phyloP scores from a whole-genome alignment of 805 yeast genomes.

The Pichia pseudocactophila region DNA sequence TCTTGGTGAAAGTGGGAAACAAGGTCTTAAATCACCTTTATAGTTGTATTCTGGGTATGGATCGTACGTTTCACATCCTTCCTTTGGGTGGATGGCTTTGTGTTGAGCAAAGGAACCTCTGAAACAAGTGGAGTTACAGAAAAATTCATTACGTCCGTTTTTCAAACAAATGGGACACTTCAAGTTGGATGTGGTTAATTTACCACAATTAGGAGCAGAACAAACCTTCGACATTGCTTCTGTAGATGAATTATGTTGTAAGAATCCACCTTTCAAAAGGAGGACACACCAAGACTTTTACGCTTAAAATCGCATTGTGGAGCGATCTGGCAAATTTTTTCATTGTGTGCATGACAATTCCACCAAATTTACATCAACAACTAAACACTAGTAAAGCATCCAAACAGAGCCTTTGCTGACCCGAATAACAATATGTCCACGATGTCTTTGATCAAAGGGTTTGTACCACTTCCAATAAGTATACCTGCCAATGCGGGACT shows the following conservation, averaged over 20 bases:
- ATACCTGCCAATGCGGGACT: conserved; percentile 26
- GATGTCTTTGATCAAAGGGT: conserved; percentile 39
- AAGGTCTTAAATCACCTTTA: conserved; percentile 68
- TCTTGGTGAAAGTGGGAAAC: conserved; percentile 71
- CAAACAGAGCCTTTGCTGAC: too few species aligned
- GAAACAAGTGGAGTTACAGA: conserved; percentile 83
- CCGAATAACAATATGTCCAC: too few species aligned
- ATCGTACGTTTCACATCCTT: conserved; percentile 55
- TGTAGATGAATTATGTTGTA: too few species aligned
- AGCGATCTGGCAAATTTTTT: too few species aligned
- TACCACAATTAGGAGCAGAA: conserved; percentile 79
- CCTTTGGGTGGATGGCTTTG: conserved; percentile 63
- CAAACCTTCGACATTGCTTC: conserved; percentile 32
- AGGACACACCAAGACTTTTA: too few species aligned
- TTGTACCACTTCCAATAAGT: conserved; percentile 39
- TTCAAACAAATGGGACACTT: conserved; percentile 93
- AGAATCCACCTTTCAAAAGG: too few species aligned
- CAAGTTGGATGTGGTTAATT: conserved; percentile 60
- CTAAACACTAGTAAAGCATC: too few species aligned
- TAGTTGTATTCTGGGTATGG: conserved; percentile 79
- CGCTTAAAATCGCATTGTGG: too few species aligned
- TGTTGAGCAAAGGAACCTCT: conserved; percentile 63
- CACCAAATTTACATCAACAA: too few species aligned
- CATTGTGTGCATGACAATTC: too few species aligned
- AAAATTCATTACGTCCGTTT: conserved; percentile 48